Percentiles rank a stretch among this genome's conserved stretches.
Evolutionary conservation across 805 yeast genomes (phyloP).

Genomic region (Lipomyces chichibuensis): DNA sequence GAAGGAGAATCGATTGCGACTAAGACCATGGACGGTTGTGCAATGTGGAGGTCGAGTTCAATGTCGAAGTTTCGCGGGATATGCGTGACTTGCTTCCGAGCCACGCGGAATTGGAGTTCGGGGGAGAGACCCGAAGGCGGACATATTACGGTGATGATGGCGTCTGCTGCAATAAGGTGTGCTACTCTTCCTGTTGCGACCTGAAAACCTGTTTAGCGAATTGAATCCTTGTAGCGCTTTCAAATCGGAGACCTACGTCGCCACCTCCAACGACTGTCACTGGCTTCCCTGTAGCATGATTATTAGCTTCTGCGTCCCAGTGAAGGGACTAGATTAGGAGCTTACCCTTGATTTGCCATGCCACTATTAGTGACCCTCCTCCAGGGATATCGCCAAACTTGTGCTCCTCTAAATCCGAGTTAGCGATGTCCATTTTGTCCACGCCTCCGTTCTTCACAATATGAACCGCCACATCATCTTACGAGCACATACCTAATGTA

Average conservation of each 20-base stretch:
- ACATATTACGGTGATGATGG: conserved; percentile 66
- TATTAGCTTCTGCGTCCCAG: neutral
- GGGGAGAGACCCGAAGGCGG: conserved; percentile 47
- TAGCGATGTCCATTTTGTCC: neutral
- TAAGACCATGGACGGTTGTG: conserved; percentile 59
- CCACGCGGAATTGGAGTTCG: conserved; percentile 43
- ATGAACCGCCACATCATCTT: neutral
- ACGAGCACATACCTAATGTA: neutral
- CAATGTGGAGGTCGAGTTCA: conserved; percentile 30
- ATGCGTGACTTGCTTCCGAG: conserved; percentile 46
- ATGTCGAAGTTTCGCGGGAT: conserved; percentile 40
- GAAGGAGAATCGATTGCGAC: conserved; percentile 76
- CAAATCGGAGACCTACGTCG: conserved; percentile 32
- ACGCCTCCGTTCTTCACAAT: neutral
- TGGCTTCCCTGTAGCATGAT: conserved; percentile 49
- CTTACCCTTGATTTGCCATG: conserved; percentile 70
- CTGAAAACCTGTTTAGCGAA: neutral
- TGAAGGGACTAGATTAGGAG: conserved; percentile 4
- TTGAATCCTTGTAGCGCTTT: neutral
- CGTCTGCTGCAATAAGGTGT: conserved; percentile 70
- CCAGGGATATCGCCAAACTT: conserved; percentile 20
- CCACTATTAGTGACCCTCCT: conserved; percentile 63
- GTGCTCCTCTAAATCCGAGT: neutral
- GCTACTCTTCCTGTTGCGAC: conserved; percentile 73
- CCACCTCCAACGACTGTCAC: conserved; percentile 75